phyloP scores from a whole-genome alignment of 257 asterid species.

The Nicotiana sylvestris region DNA sequence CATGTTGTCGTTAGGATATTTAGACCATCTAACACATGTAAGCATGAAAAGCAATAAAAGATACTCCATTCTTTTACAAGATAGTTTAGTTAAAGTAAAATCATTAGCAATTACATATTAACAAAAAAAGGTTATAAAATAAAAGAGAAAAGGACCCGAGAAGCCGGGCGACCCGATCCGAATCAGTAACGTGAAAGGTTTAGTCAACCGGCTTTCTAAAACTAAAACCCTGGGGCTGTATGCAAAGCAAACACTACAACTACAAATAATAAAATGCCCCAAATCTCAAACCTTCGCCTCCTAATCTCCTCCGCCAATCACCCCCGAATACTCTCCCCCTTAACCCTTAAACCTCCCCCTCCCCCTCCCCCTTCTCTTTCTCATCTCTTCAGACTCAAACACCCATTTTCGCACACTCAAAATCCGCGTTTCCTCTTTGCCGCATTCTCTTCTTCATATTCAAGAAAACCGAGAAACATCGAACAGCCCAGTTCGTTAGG shows the following conservation, averaged over 20 bases:
- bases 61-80: too few species aligned
- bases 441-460: constrained; percentile 31
- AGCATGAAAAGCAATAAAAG: too few species aligned
- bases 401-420: constrained; percentile 14
- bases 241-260: too few species aligned
- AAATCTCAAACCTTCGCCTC: constrained; percentile 59
- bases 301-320: constrained; percentile 56
- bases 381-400: constrained; percentile 16
- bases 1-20: too few species aligned
- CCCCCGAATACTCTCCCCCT: constrained; percentile 35
- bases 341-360: constrained; percentile 30
- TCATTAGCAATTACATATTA: too few species aligned
- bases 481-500: constrained; percentile 32
- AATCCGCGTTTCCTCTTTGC: constrained; percentile 29
- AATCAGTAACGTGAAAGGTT: neutral
- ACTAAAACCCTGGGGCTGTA: constrained; percentile 32
- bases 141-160: too few species aligned
- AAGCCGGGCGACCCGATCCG: neutral
- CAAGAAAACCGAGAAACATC: constrained; percentile 26
- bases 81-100: too few species aligned
- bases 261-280: constrained; percentile 41
- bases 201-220: constrained; percentile 18
- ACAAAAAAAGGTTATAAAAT: too few species aligned
- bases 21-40: too few species aligned
- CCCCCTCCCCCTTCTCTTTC: constrained; percentile 20